These are phyloP conservation scores for Sporothrix protearum DNA, from an alignment of 2,329 filamentous ascomycete species.

Conservation along the genomic window DNA sequence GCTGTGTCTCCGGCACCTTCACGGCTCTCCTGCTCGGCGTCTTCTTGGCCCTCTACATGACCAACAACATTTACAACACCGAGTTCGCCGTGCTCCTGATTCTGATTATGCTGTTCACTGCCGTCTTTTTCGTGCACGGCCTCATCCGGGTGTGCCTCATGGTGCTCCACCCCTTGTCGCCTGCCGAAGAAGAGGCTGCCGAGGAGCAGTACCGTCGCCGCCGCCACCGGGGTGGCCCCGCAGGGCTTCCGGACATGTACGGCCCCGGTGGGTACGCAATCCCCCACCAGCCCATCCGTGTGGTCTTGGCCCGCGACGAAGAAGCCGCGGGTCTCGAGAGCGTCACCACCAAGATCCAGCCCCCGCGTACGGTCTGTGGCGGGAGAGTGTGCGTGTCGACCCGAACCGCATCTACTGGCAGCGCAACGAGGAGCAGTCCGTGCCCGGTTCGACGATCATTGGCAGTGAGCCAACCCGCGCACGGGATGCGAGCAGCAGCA, in stretches of 20 bases:
- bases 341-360: conserved; percentile 57
- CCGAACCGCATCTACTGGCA: conserved; percentile 80
- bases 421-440: conserved; percentile 49
- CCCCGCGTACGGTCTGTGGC: conserved; percentile 86
- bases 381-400: conserved; percentile 77
- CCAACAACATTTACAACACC: conserved; percentile 58
- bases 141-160: conserved; percentile 70
- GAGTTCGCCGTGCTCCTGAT: conserved; percentile 79
- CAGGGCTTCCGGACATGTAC: conserved; percentile 42
- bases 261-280: conserved; percentile 64
- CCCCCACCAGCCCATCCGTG: conserved; percentile 69
- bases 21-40: conserved; percentile 57
- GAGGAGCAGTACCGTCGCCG: conserved; percentile 32
- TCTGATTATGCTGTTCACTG: conserved; percentile 68
- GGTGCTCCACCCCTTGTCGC: conserved; percentile 48
- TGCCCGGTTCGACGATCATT: not conserved
- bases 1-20: conserved; percentile 63
- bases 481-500: not conserved
- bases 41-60: conserved; percentile 69
- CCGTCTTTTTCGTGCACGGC: conserved; percentile 77
- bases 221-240: conserved; percentile 28
- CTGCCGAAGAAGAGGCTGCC: conserved; percentile 32
- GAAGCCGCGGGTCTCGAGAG: conserved; percentile 59
- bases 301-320: conserved; percentile 71
- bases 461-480: not conserved